A percentile compares a stretch with the other conserved stretches of the same genome.
These are phyloP conservation scores for Candida endomychidarum DNA, from an alignment of 805 yeast species.

Conservation along the genomic window DNA sequence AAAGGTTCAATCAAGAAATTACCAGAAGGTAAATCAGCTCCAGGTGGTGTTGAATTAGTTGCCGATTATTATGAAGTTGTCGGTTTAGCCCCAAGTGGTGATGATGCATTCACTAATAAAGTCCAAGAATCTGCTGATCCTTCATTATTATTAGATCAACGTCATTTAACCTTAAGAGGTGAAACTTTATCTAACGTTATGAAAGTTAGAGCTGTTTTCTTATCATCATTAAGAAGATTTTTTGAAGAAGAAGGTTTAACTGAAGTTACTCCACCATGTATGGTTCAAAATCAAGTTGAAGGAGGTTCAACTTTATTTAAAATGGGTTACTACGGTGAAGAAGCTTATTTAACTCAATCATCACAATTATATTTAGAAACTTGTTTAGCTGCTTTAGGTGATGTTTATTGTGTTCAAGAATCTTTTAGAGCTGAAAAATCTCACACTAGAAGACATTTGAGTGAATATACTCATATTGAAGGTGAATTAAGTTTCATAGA, in stretches of 20 bases:
- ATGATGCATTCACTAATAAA: slow-evolving; percentile 91
- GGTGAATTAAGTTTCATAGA: slow-evolving; percentile 85
- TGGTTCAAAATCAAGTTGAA: slow-evolving; percentile 99
- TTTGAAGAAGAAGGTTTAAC: slow-evolving; percentile 70
- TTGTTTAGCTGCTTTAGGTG: slow-evolving; percentile 93
- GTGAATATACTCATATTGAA: slow-evolving; percentile 97
- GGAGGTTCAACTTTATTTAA: slow-evolving; percentile 97
- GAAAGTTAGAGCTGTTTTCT: slow-evolving; percentile 86
- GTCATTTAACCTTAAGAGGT: slow-evolving; percentile 96
- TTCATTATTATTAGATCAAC: slow-evolving; percentile 84
- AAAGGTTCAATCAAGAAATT: slow-evolving; percentile 79
- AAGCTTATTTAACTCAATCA: slow-evolving; percentile 94
- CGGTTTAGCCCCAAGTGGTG: slow-evolving; percentile 95
- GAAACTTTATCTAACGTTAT: slow-evolving; percentile 89
- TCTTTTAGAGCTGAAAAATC: slow-evolving; percentile 99
- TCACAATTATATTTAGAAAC: slow-evolving; percentile 97
- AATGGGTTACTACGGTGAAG: slow-evolving; percentile 93
- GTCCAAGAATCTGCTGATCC: slow-evolving; percentile 94
- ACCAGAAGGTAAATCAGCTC: slow-evolving; percentile 96
- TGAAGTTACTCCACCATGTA: slow-evolving; percentile 99
- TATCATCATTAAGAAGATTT: slow-evolving; percentile 72
- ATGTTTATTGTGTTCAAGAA: slow-evolving; percentile 96
- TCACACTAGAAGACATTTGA: slow-evolving; percentile 96
- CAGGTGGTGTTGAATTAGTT: slow-evolving; percentile 92
- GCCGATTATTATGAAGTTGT: slow-evolving; percentile 88